Base-by-base conservation (phyloP, 2,329 filamentous ascomycete genomes). In the Calonectria henricotiae region DNA sequence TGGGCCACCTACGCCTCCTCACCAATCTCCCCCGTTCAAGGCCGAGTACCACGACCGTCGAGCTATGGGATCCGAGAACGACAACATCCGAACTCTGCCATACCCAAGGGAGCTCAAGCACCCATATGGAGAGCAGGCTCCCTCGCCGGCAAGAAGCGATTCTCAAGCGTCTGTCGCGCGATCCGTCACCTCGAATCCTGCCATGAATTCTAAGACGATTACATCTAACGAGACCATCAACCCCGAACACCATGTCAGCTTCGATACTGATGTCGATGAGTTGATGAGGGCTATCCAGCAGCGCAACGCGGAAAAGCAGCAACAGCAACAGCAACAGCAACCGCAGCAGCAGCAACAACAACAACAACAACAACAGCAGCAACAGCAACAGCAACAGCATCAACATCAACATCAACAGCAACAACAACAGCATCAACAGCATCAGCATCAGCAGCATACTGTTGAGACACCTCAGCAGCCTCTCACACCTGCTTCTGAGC, bases 241-340 rank as follows among this genome's bases (percentile, higher is more conserved):
- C 69, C 82, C 85, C 69, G 81, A 84, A 1, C 81, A 86, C 27
- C 85, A 89, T n/a, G 83, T 90, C 44, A 87, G 89, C 70, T 96
- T 95, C 80, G 88, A 89, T n/a, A 98, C 95, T 0, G 90, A 94
- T 69, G 91, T 98, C 43, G 95, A 98, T 80, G 91, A 91, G 47
- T 84, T 98, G 47, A 97, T 98, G 94, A 94, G 92, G 82, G 90
- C 92, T 0, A 96, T 98, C 54, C 95, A 98, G 80, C 95, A 98
- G 80, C 85, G 89, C 51, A 93, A 92, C 77, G 82, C 86, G 25
- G 83, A 86, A 15, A 80, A 81, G 20, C 79, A 77, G 72, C 55
- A 43, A 23, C n/a, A 37, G n/a, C 32, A 13, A 15, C 32, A 11
- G 30, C 49, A 37, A 9, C 27, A 6, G 13, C 49, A 55, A 4